These are phyloP conservation scores for Lactarius akahatsu DNA, from an alignment of 768 basidiomycete genomes.

Conservation along the genomic window DNA sequence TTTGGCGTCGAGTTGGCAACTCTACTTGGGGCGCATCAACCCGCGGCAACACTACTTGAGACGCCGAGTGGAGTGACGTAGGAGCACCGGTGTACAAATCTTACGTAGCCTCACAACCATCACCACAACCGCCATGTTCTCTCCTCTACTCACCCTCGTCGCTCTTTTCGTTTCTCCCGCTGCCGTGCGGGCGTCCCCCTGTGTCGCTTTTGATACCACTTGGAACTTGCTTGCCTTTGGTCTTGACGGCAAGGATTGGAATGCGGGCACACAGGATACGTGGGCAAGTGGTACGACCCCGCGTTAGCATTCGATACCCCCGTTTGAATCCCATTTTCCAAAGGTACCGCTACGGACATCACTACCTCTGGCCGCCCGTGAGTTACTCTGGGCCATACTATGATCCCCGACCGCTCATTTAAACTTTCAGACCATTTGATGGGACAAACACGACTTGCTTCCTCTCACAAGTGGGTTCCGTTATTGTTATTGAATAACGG, in stretches of 20 bases:
- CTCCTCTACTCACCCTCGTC: constrained; percentile 43
- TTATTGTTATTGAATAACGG: neutral
- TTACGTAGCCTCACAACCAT: neutral
- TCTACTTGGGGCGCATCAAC: too few relatives aligned
- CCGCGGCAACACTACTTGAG: too few relatives aligned
- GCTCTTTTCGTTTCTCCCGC: constrained; percentile 49
- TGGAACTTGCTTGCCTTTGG: constrained; percentile 90
- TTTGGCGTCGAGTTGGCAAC: too few relatives aligned
- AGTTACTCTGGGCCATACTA: constrained; percentile 34
- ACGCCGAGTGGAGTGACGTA: too few relatives aligned
- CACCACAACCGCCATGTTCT: constrained; percentile 36
- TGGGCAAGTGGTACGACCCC: constrained; percentile 57
- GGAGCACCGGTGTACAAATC: too few relatives aligned
- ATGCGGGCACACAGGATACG: constrained; percentile 64
- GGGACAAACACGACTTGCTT: constrained; percentile 66
- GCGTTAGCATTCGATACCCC: neutral
- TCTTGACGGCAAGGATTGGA: constrained; percentile 80
- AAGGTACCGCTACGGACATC: constrained; percentile 62
- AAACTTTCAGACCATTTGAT: constrained; percentile 56
- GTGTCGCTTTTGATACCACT: constrained; percentile 73
- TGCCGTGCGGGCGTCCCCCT: constrained; percentile 47
- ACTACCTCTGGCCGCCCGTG: constrained; percentile 78
- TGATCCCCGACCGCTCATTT: neutral
- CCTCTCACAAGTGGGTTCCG: constrained; percentile 55
- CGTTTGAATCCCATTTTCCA: neutral